Conservation (phyloP, 495 filamentous ascomycete genomes). For the Xylaria castorea region DNA sequence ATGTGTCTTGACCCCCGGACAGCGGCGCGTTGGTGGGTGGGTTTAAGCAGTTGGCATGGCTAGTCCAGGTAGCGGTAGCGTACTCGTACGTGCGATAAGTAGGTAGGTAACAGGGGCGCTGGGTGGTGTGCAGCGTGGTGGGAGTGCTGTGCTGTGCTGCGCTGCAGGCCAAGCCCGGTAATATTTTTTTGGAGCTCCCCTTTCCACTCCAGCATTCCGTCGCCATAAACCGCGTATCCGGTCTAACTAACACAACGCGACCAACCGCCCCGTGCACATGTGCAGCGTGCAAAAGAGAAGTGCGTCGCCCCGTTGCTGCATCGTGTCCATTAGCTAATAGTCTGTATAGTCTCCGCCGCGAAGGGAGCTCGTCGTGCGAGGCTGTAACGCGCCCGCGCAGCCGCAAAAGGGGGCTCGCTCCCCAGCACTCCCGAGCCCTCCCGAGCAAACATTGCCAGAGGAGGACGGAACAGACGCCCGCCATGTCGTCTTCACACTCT, state of each 20-base stretch:
- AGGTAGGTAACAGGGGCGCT: neutral
- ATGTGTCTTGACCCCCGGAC: neutral
- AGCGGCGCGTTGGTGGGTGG: conserved; percentile 15
- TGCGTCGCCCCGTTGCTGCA: conserved; percentile 14
- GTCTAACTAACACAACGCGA: conserved; percentile 22
- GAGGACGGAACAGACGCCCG: conserved; percentile 24
- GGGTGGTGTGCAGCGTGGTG: neutral
- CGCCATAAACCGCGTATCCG: conserved; percentile 26
- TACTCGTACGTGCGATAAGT: neutral
- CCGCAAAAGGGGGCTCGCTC: conserved; percentile 31
- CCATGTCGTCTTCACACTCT: conserved; percentile 45
- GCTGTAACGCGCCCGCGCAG: conserved; percentile 26
- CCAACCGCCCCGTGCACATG: conserved; percentile 19
- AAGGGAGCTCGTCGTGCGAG: conserved; percentile 24
- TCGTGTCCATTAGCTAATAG: conserved; percentile 16
- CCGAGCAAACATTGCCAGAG: conserved; percentile 19
- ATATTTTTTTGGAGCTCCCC: conserved; percentile 27
- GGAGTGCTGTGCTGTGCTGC: conserved; percentile 1
- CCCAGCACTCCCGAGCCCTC: conserved; percentile 1
- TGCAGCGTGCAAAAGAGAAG: conserved; percentile 20
- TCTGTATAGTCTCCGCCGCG: neutral
- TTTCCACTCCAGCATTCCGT: conserved; percentile 26
- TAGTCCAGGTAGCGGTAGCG: neutral
- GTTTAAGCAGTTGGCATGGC: neutral
- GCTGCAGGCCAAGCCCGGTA: conserved; percentile 7